Conservation (phyloP, 139 green algal species). For the Chlorella ohadii region DNA sequence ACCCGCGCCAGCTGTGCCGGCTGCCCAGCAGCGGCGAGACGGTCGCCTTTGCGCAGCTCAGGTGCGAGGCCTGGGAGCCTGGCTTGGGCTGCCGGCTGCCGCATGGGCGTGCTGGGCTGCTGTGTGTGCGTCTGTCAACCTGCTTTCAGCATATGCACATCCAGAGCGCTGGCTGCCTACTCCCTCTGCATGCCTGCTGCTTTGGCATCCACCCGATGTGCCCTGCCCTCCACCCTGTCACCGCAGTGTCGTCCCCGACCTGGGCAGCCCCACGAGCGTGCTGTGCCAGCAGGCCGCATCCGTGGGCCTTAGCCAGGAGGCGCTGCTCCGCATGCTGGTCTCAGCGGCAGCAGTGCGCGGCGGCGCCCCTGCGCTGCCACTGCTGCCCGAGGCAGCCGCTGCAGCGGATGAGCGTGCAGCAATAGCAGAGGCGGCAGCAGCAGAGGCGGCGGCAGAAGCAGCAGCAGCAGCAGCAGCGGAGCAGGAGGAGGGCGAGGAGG, state of each 20-base stretch:
- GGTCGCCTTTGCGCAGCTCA: conserved; percentile 18
- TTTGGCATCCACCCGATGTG: no score
- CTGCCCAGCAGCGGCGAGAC: neutral
- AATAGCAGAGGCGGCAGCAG: neutral
- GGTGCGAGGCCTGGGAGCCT: neutral
- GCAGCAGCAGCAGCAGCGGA: neutral
- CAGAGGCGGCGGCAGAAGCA: neutral
- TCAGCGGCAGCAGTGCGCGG: conserved; percentile 15
- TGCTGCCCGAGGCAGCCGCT: conserved; percentile 6
- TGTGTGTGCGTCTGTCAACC: no score
- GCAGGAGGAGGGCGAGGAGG: no score
- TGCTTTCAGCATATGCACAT: no score
- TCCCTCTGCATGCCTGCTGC: no score
- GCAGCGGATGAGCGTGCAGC: neutral
- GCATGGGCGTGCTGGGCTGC: no score
- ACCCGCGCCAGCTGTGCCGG: neutral
- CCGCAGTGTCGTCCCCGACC: conserved; percentile 4
- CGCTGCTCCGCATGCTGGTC: conserved; percentile 33
- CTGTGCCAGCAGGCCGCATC: conserved; percentile 29
- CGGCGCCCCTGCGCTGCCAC: conserved; percentile 23
- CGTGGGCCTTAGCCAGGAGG: conserved; percentile 18
- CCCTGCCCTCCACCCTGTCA: neutral
- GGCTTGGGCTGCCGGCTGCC: no score
- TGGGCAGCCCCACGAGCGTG: conserved; percentile 3
- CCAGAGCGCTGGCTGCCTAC: no score